These are phyloP conservation scores for Leishmania turanica DNA, from an alignment of 208 protist species.

Conservation along the genomic window DNA sequence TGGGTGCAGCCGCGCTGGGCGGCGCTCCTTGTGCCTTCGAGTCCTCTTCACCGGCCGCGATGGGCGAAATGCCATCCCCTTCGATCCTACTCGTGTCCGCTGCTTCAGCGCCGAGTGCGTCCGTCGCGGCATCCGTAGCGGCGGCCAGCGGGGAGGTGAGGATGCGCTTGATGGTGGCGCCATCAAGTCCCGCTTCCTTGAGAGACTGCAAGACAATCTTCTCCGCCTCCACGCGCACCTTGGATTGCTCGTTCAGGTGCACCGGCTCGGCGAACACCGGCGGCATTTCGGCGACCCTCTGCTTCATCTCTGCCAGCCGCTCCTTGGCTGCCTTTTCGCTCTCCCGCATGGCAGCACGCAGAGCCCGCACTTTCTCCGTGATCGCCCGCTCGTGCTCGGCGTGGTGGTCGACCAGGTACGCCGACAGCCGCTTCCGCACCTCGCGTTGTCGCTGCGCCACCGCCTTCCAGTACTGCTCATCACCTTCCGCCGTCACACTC, in stretches of 20 bases:
- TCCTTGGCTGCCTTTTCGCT: slow-evolving; percentile 48
- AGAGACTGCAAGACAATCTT: slow-evolving; percentile 70
- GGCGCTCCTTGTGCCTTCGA: background rate
- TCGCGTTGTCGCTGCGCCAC: slow-evolving; percentile 43
- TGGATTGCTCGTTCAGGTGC: slow-evolving; percentile 65
- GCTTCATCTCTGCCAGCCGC: slow-evolving; percentile 69
- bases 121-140: background rate
- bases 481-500: slow-evolving; percentile 24
- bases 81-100: background rate
- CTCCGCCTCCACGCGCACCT: slow-evolving; percentile 66
- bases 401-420: slow-evolving; percentile 57
- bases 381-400: slow-evolving; percentile 60
- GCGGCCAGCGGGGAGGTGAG: slow-evolving; percentile 22
- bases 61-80: background rate
- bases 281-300: slow-evolving; percentile 74
- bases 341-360: slow-evolving; percentile 56
- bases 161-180: slow-evolving; percentile 57
- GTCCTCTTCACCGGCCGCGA: background rate
- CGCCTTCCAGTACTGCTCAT: slow-evolving; percentile 32
- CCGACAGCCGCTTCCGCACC: slow-evolving; percentile 62
- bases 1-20: background rate
- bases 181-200: slow-evolving; percentile 64
- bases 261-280: slow-evolving; percentile 84
- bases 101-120: background rate
- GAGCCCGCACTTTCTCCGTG: slow-evolving; percentile 51